Evolutionary conservation across 192 early-diverging fungal species (phyloP).

Genomic region (Entomortierella parvispora): DNA sequence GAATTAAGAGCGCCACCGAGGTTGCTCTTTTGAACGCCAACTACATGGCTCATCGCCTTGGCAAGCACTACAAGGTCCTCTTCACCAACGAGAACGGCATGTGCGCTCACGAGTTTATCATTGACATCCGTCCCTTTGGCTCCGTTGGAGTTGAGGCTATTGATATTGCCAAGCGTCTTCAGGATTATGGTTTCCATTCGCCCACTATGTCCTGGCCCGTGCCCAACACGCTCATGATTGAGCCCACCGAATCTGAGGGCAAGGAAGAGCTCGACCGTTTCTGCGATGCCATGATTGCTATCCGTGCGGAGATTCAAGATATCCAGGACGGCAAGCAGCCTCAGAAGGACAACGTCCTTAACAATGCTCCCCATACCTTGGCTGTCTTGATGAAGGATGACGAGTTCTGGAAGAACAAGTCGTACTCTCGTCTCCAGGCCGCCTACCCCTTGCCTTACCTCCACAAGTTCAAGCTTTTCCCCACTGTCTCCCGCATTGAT

Average conservation of each 20-base stretch:
- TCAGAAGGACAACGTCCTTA: slow-evolving; percentile 87
- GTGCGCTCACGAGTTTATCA: slow-evolving; percentile 99
- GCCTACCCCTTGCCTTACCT: slow-evolving; percentile 90
- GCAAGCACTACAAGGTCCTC: slow-evolving; percentile 90
- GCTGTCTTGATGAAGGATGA: slow-evolving; percentile 77
- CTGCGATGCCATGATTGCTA: slow-evolving; percentile 97
- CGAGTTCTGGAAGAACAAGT: slow-evolving; percentile 76
- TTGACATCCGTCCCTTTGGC: slow-evolving; percentile 93
- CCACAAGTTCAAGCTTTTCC: slow-evolving; percentile 96
- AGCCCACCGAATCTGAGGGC: slow-evolving; percentile 98
- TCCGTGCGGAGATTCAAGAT: slow-evolving; percentile 91
- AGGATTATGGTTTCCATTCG: slow-evolving; percentile 99
- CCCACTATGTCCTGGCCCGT: slow-evolving; percentile 99
- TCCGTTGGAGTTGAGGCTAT: slow-evolving; percentile 88
- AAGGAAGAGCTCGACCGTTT: slow-evolving; percentile 95
- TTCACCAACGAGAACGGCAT: slow-evolving; percentile 93
- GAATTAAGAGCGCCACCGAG: slow-evolving; percentile 88
- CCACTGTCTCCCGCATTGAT: slow-evolving; percentile 90
- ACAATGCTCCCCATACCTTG: slow-evolving; percentile 90
- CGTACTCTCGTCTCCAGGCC: slow-evolving; percentile 88
- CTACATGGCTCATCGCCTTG: slow-evolving; percentile 95
- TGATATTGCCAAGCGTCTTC: slow-evolving; percentile 98
- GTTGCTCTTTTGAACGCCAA: slow-evolving; percentile 97
- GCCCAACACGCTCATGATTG: slow-evolving; percentile 98
- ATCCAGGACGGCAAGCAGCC: slow-evolving; percentile 88